Evolutionary conservation across 805 yeast genomes (phyloP), one percentile per base, ranked within the genome.

Genomic region (Nakazawaea ernobii): DNA sequence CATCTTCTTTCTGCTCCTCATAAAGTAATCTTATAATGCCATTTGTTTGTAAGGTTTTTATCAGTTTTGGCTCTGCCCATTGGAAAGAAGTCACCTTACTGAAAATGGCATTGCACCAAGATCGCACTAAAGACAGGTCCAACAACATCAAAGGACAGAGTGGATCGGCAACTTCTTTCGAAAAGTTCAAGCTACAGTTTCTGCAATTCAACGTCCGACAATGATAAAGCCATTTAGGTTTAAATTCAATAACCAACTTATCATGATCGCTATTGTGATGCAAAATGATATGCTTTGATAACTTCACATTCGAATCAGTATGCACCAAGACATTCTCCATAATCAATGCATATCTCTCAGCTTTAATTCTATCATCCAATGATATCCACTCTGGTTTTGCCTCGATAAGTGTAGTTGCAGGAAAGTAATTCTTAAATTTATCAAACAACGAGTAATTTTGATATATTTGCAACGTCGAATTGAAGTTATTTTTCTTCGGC

Each of bases 151-250:
- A 56, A 2, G 72, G 70, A 53, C 80, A 75, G 44, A 60, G 60
- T 43, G 70, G 65, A 39, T 69, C 54, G 5, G 43, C 13, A 17
- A 61, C 60, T 1, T 61, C 61, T 37, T 65, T 65, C 10, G 56
- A 49, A 32, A 53, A 63, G 43, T 66, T 59, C 40, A 70, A 59
- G 54, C 70, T 68, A 49, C 80, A 75, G 30, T 77, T 75, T 24
- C 81, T 57, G 55, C 80, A 75, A 42, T 65, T 62, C 32, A 58
- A 57, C 14, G 63, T 56, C 9, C 45, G 40, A n/a, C 66, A 67
- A 35, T 60, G 60, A 53, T 71, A 71, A 17, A 75, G 55, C 81
- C 81, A 76, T 57, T 76, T 76, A 0, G 81, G 81, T 48, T 76
- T 76, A 48, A 75, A 61, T 52, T 76, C 81, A 47, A 75, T 55